Base-by-base conservation (phyloP, 768 basidiomycete species). In the Suillus discolor region DNA sequence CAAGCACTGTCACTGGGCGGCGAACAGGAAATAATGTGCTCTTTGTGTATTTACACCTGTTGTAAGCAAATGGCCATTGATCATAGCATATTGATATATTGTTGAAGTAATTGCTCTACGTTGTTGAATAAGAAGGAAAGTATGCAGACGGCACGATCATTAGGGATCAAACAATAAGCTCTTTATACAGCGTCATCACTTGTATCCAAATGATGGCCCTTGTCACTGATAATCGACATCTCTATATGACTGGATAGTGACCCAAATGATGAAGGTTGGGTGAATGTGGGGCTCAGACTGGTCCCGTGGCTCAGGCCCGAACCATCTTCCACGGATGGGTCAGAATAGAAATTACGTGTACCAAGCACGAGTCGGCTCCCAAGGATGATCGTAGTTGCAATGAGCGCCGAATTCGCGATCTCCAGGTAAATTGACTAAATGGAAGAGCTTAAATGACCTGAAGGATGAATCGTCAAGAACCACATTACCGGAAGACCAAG, bases 301-400 rank as follows among this genome's bases (percentile, higher is more conserved):
- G 25, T 28, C 16, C 18, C 59, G 6, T 42, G 12, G 25, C 11
- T 60, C 6, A 28, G 1, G 25, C 18, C 28, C 6, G 13, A 20
- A 20, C 45, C 13, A 9, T 65, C 51, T n/a, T 53, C 49, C 13
- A 13, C 65, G 13, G 47, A 41, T 31, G 62, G 39, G 36, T n/a
- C 39, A 54, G 65, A 54, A 54, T 64, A 66, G 62, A 66, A 66
- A 31, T 65, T 62, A 15, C 65, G 34, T 20, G 62, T 63, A 44
- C 49, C 38, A 42, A 65, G 54, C 15, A 66, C 65, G 1, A 66
- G 62, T 15, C 64, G 64, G 23, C 44, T 59, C 25, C 66, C 66
- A 25, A 65, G 36, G 15, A 65, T 57, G 31, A 65, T 42, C 20
- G 57, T 53, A 28, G 54, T 38, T 15, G 63, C 64, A 15, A 66